A percentile compares a stretch with the other conserved stretches of the same genome.
Evolutionary conservation across 257 asterid species (phyloP).

Genomic region (Penstemon davidsonii): DNA sequence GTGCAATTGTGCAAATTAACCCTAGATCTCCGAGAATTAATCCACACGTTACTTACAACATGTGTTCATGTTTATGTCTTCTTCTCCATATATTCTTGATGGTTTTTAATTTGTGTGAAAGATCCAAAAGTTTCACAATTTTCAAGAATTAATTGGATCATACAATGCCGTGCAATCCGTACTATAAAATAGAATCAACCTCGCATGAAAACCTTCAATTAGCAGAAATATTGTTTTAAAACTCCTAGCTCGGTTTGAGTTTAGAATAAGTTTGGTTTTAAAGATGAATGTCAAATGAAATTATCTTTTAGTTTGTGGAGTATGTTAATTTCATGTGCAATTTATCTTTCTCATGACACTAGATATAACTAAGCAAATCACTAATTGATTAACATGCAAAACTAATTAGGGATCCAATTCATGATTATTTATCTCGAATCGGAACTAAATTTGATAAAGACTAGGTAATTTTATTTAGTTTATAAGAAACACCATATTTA

Average conservation of each 20-base stretch:
- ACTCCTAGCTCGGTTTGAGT: not conserved
- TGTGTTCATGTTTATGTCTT: not conserved
- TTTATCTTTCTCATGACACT: too few species aligned
- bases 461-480: too few species aligned
- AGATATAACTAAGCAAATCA: too few species aligned
- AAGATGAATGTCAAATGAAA: not conserved
- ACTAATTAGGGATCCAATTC: too few species aligned
- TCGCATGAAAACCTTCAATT: constrained; percentile 19
- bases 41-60: constrained; percentile 10
- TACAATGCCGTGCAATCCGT: constrained; percentile 44
- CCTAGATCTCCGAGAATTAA: constrained; percentile 16
- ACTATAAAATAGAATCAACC: constrained; percentile 41
- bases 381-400: too few species aligned
- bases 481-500: too few species aligned
- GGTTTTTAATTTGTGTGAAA: not conserved
- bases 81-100: not conserved
- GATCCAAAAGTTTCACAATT: not conserved
- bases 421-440: too few species aligned
- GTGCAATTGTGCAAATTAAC: constrained; percentile 9
- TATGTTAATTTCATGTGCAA: too few species aligned
- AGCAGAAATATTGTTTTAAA: not conserved
- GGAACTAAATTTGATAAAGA: too few species aligned
- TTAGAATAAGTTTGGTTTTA: not conserved
- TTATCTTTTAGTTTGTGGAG: too few species aligned
- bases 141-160: not conserved